These are phyloP conservation scores for Cercospora sp. DNA, from an alignment of 2,329 filamentous ascomycete species.

Conservation along the genomic window DNA sequence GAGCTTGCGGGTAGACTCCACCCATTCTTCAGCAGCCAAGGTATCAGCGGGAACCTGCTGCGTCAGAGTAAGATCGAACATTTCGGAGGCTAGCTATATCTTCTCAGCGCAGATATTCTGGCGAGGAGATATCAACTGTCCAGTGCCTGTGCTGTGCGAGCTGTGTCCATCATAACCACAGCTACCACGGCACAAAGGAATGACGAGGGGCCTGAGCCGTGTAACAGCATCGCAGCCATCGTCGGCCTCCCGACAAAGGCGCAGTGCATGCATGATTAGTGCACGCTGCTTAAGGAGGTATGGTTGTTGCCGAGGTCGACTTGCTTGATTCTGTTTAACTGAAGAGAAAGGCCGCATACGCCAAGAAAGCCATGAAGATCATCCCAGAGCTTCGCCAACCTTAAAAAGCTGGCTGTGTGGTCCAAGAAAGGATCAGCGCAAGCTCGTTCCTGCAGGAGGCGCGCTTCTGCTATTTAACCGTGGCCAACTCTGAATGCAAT, in stretches of 20 bases:
- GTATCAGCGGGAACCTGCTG: constrained; percentile 2
- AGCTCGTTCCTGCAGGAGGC: background rate
- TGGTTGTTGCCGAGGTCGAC: background rate
- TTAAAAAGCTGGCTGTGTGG: background rate
- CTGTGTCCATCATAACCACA: background rate
- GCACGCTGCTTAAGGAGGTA: background rate
- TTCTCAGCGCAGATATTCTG: background rate
- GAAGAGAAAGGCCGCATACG: background rate
- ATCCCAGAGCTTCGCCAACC: background rate
- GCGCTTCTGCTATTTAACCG: background rate
- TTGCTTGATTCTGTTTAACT: background rate
- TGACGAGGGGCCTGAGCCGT: background rate
- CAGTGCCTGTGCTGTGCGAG: background rate
- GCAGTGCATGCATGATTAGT: background rate
- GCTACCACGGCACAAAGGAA: background rate
- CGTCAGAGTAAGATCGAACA: constrained; percentile 9
- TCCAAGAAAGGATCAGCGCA: background rate
- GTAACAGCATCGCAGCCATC: background rate
- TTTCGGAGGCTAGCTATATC: background rate
- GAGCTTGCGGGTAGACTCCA: background rate
- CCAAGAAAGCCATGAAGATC: background rate
- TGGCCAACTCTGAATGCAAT: too few relatives aligned
- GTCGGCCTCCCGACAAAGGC: background rate
- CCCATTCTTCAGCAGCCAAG: background rate
- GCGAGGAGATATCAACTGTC: background rate